Evolutionary conservation across 2,329 filamentous ascomycete genomes (phyloP), one percentile per base, ranked within the genome.

Genomic region (Trichothecium sympodiale): DNA sequence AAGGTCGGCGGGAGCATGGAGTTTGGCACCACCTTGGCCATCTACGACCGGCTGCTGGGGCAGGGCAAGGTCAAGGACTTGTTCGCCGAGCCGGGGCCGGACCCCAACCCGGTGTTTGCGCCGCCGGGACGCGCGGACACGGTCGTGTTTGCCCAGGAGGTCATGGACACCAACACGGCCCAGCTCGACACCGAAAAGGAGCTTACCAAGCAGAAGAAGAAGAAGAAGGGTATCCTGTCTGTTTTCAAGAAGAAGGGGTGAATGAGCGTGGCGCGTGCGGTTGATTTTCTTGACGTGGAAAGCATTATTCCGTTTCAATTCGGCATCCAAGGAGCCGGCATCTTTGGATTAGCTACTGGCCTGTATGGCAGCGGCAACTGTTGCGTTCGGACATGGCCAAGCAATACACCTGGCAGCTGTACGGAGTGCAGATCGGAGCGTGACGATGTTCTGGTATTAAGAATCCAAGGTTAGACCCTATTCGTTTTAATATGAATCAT

Each of bases 151-250:
- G 70, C 69, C 0, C 61, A 68, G 39, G 54, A 69, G 43, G 61
- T 73, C 26, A 74, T 74, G 69, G 59, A 71, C 31, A 59, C 67
- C 10, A 61, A 74, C 37, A 74, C 70, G 0, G 65, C 57, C 7
- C 64, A 72, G 45, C 45, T 74, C 4, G 65, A 72, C 25, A 54
- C 53, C 3, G 55, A 65, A 32, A 46, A 55, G 32, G 47, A 57
- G 26, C 31, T 49, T 31, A 41, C 45, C 17, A 47, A 49, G 36
- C 40, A 37, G 6, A 35, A 43, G 1, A 37, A 16, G 20, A 38
- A 39, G 36, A 40, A 39, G 35, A 33, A 10, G 32, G 39, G 32
- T 16, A 38, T n/a, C 25, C 20, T 25, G 6, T 25, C 20, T 10
- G 20, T 25, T 10, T 25, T 25, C 20, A 34, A 17, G 23, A 30